These are phyloP conservation scores for Candida krabiensis DNA, from an alignment of 805 yeast species.

Conservation along the genomic window DNA sequence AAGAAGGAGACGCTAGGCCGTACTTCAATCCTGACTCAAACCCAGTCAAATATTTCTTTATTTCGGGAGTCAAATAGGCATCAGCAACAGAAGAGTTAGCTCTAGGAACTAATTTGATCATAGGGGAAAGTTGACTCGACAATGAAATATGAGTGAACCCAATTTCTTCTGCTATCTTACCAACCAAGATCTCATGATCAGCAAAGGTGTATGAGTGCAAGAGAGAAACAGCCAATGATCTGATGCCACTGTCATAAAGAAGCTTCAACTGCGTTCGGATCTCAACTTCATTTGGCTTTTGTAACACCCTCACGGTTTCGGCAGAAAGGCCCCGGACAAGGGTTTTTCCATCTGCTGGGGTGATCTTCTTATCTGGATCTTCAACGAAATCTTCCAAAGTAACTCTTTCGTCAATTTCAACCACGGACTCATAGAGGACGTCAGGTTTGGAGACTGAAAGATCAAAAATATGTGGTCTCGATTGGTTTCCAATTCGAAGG, in stretches of 20 bases:
- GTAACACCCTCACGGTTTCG: slow-evolving; percentile 60
- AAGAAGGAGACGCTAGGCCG: slow-evolving; percentile 40
- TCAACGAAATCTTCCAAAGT: slow-evolving; percentile 80
- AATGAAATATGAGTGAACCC: slow-evolving; percentile 73
- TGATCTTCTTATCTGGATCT: slow-evolving; percentile 49
- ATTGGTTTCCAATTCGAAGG: slow-evolving; percentile 82
- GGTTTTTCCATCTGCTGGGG: slow-evolving; percentile 31
- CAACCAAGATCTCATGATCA: slow-evolving; percentile 63
- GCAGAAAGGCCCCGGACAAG: slow-evolving; percentile 63
- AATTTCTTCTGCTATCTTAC: slow-evolving; percentile 55
- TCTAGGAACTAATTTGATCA: slow-evolving; percentile 74
- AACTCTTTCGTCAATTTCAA: slow-evolving; percentile 88
- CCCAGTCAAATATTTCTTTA: slow-evolving; percentile 59
- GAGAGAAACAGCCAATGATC: slow-evolving; percentile 70
- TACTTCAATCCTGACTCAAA: slow-evolving; percentile 63
- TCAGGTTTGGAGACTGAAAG: slow-evolving; percentile 70
- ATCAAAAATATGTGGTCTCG: slow-evolving; percentile 88
- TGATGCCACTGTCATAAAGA: slow-evolving; percentile 56
- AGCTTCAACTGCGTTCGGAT: slow-evolving; percentile 42
- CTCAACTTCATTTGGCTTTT: slow-evolving; percentile 46
- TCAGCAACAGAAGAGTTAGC: slow-evolving; percentile 80
- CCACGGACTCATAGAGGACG: slow-evolving; percentile 69
- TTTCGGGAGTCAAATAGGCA: slow-evolving; percentile 81
- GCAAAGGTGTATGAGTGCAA: slow-evolving; percentile 75
- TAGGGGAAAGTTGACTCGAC: slow-evolving; percentile 69